Evolutionary conservation across 169 alveolate species (phyloP).

Genomic region (Nephromyces sp.): DNA sequence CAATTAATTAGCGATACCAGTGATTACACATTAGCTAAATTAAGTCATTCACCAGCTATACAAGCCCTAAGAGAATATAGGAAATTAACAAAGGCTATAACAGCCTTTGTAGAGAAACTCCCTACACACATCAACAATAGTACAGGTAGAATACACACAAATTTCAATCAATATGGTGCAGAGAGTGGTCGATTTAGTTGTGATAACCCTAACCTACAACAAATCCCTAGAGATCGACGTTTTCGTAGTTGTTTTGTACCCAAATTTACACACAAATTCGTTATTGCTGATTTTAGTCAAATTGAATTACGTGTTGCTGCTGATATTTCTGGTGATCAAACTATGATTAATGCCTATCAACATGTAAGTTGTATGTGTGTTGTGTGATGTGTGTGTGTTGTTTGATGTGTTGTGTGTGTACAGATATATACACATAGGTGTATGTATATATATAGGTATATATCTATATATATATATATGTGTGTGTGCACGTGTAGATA

Average conservation of each 20-base stretch:
- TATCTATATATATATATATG: background rate
- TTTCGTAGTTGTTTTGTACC: constrained; percentile 71
- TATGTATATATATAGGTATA: background rate
- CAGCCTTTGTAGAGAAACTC: constrained; percentile 63
- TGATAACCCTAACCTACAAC: constrained; percentile 73
- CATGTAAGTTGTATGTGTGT: constrained; percentile 19
- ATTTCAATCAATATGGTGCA: constrained; percentile 69
- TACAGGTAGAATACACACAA: constrained; percentile 63
- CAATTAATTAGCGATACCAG: constrained; percentile 57
- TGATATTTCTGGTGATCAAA: constrained; percentile 63
- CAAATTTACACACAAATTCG: constrained; percentile 43
- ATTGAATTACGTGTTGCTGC: constrained; percentile 75
- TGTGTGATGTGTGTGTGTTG: background rate
- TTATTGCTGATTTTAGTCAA: constrained; percentile 72
- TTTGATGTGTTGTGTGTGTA: background rate
- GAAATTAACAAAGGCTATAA: constrained; percentile 55
- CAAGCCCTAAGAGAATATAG: constrained; percentile 57
- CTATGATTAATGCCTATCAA: constrained; percentile 64
- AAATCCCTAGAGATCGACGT: constrained; percentile 63
- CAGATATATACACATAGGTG: background rate
- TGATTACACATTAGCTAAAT: constrained; percentile 55
- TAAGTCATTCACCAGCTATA: constrained; percentile 59
- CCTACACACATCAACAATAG: constrained; percentile 55
- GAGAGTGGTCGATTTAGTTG: constrained; percentile 75
- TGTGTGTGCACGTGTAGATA: constrained; percentile 1